Evolutionary conservation across 2,329 filamentous ascomycete genomes (phyloP), one percentile per base, ranked within the genome.

Genomic region (Aspergillus ustus): DNA sequence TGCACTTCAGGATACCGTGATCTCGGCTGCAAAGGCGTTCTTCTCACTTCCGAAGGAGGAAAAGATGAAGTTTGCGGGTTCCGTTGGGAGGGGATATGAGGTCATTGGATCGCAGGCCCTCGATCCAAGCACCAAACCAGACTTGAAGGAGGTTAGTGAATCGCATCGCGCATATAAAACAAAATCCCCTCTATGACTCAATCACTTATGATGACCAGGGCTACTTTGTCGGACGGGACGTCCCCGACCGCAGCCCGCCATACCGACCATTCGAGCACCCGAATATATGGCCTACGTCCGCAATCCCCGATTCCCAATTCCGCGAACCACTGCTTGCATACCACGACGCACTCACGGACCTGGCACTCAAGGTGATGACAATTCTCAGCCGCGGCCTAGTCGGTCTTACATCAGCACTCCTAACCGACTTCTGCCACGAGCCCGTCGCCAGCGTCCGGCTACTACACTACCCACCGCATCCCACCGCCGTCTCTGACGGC

Each of bases 31-130:
- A 40, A 40, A 13, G 34, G 3, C 34, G 15, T 40, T 40, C 11
- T 40, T 40, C 11, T 13, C 34, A 15, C 34, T 40, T 17, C 11
- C 34, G 1, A 40, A 17, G 9, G 34, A 40, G 15, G 34, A 40
- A 40, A 40, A 40, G 11, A 40, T 40, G 2, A 17, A 68, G 68
- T 0, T 75, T 79, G 7, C 76, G 85, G 62, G 65, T 75, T 13
- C 34, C 3, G 34, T 40, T 40, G 34, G 34, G 34, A 40, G 34
- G 17, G 73, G 75, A 1, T 74, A 78, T 13, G 75, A 79, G 64
- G 73, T 70, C n/a, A 78, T 86, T 8, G 70, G 69, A 3, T 56
- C 72, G n/a, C 64, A 73, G 59, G 66, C 71, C 19, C 34, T 40
- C 8, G 34, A 40, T 11, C 34, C 34, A 13, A 13, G 34, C 34